Conservation (phyloP, 2,329 filamentous ascomycete species). For the Venturia asperata region DNA sequence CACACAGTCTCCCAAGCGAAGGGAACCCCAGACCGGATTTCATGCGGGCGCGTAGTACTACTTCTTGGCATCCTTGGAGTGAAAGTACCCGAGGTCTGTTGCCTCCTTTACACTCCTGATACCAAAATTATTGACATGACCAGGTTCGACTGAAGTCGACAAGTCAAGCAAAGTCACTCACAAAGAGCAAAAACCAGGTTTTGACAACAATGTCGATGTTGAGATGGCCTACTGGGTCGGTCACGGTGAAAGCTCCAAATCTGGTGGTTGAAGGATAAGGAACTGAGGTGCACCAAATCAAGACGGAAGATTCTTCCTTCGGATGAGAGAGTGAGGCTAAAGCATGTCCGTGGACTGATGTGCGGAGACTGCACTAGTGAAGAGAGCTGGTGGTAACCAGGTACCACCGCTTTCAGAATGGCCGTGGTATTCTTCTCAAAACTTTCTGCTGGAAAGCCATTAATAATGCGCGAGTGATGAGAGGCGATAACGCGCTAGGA, state of each 20-base stretch:
- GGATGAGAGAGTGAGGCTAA: neutral
- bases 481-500: too few relatives aligned
- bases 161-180: neutral
- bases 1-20: constrained; percentile 4
- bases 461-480: too few relatives aligned
- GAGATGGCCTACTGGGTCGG: constrained; percentile 11
- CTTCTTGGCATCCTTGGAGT: constrained; percentile 4
- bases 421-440: neutral
- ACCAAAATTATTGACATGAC: neutral
- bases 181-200: neutral
- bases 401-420: neutral
- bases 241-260: neutral
- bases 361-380: neutral
- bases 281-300: neutral
- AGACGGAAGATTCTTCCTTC: neutral
- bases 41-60: neutral
- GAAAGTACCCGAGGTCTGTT: constrained; percentile 8
- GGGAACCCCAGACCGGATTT: neutral
- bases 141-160: neutral
- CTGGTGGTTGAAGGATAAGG: neutral
- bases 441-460: too few relatives aligned
- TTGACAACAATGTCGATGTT: neutral
- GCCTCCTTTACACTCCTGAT: neutral
- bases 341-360: neutral
- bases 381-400: neutral